Conservation (phyloP, 176 grass and related monocot species). For the Zea luxurians region DNA sequence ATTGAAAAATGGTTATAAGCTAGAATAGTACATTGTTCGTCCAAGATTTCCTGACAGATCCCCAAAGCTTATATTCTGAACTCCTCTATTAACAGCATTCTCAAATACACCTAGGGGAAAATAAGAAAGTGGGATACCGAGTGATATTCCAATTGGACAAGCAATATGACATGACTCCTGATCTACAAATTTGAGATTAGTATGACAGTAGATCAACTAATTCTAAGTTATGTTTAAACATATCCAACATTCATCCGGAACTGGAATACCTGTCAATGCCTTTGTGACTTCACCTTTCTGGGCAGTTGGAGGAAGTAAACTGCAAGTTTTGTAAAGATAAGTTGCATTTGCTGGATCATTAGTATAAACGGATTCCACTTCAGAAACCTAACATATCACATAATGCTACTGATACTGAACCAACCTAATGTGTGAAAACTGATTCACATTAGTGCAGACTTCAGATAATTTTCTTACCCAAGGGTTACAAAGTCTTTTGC, state of each 20-base stretch:
- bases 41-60: constrained; percentile 98
- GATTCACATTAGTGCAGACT: constrained; percentile 6
- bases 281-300: constrained; percentile 95
- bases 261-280: constrained; percentile 83
- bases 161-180: neutral
- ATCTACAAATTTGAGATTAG: neutral
- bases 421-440: neutral
- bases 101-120: constrained; percentile 81
- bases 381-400: constrained; percentile 1
- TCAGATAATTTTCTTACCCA: constrained; percentile 61
- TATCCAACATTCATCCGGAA: constrained; percentile 23
- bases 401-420: constrained; percentile 16
- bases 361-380: neutral
- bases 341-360: constrained; percentile 13
- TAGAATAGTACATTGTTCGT: constrained; percentile 73
- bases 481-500: constrained; percentile 96
- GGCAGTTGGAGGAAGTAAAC: constrained; percentile 88
- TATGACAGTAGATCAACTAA: neutral
- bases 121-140: constrained; percentile 16
- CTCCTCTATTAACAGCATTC: constrained; percentile 94
- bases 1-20: constrained; percentile 11
- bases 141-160: constrained; percentile 15
- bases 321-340: constrained; percentile 46
- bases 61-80: constrained; percentile 95
- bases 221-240: constrained; percentile 19